Evolutionary conservation across 495 filamentous ascomycete genomes (phyloP).

Genomic region (Lineolata rhizophorae): DNA sequence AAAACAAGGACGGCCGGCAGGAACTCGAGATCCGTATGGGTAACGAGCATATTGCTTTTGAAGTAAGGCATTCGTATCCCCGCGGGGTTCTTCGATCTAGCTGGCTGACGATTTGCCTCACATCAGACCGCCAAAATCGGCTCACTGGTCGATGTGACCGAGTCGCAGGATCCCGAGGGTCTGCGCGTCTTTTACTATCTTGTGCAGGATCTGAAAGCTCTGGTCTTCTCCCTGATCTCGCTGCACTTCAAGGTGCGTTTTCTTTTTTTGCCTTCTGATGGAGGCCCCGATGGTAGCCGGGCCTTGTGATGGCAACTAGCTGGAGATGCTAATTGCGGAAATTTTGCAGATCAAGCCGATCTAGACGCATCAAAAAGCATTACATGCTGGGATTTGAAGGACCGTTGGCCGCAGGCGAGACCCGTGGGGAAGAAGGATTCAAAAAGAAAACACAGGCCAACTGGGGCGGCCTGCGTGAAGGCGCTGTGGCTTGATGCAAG

Average conservation of each 20-base stretch:
- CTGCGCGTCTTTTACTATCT: slow-evolving; percentile 99
- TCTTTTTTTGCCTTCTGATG: no score
- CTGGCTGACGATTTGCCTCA: not conserved
- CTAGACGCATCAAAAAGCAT: no score
- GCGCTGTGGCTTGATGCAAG: no score
- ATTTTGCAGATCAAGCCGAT: no score
- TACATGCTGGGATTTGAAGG: no score
- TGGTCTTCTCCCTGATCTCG: slow-evolving; percentile 89
- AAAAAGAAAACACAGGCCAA: no score
- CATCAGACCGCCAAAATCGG: slow-evolving; percentile 95
- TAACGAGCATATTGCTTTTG: slow-evolving; percentile 94
- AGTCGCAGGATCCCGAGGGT: slow-evolving; percentile 89
- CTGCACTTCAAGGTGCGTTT: slow-evolving; percentile 77
- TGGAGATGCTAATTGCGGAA: no score
- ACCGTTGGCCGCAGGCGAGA: no score
- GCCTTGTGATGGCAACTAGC: no score
- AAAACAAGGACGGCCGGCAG: slow-evolving; percentile 96
- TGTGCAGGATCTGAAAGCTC: slow-evolving; percentile 89
- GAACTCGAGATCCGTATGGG: slow-evolving; percentile 91
- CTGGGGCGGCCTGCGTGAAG: no score
- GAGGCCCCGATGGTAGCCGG: no score
- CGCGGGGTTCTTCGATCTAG: not conserved
- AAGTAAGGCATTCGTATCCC: slow-evolving; percentile 30
- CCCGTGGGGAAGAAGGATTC: no score
- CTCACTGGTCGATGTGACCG: slow-evolving; percentile 87